phyloP scores from a whole-genome alignment of 345 rosid species.

The Murraya paniculata region DNA sequence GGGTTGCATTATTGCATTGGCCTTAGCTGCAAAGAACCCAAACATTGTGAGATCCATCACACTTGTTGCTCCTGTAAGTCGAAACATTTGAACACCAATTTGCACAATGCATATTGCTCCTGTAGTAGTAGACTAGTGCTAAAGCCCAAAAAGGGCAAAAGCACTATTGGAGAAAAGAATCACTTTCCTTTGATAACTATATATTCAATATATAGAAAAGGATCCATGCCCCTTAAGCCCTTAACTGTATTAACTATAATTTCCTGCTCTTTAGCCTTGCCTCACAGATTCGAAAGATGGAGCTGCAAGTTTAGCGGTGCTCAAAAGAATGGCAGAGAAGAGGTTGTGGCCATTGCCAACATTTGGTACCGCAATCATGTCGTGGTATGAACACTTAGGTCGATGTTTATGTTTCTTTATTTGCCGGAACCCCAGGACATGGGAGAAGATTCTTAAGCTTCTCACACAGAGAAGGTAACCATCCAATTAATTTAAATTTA shows the following conservation, averaged over 20 bases:
- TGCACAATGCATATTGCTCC: no score
- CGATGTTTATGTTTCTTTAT: constrained; percentile 54
- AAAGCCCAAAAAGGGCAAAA: no score
- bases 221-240: no score
- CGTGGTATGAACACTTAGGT: constrained; percentile 81
- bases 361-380: constrained; percentile 57
- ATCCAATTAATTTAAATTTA: no score
- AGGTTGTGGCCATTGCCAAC: constrained; percentile 65
- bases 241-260: constrained; percentile 24
- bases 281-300: constrained; percentile 31
- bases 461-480: constrained; percentile 53
- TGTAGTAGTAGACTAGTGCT: no score
- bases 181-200: no score
- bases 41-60: constrained; percentile 49
- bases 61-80: constrained; percentile 64
- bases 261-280: constrained; percentile 42
- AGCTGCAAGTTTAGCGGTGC: constrained; percentile 42
- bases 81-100: no score
- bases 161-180: no score
- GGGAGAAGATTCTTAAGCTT: constrained; percentile 64
- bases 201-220: no score
- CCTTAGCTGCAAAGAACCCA: constrained; percentile 58
- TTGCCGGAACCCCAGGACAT: constrained; percentile 60
- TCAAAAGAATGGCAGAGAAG: constrained; percentile 54
- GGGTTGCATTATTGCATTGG: constrained; percentile 74